Base-by-base conservation (phyloP, 352 stramenopile genomes). In the Sclerospora graminicola region DNA sequence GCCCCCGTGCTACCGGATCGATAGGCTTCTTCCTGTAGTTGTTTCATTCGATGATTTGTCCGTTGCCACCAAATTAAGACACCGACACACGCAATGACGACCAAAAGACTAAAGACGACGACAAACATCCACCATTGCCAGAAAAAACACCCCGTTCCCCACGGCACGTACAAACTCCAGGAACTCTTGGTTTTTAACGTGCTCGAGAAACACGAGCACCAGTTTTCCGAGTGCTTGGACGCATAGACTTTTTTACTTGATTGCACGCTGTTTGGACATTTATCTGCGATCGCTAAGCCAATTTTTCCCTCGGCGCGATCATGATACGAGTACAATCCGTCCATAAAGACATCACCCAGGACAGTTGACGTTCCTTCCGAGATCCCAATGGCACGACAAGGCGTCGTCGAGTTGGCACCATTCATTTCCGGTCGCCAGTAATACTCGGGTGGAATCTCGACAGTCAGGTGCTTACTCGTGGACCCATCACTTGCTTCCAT, bases 71-170 rank as follows among this genome's bases (percentile, higher is more conserved):
- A 88, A 9, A 73, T 34, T 7, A 84, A 16, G n/a, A 89, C 68
- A 24, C 48, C 63, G 24, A 67, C 33, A 20, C 66, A 85, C 15
- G 78, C 50, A 7, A 85, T 51, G 28, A 89, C 54, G 5, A 92
- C 59, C 4, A 71, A 32, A 9, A 69, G 44, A 21, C 69, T 77
- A 6, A 64, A 74, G 27, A 89, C 20, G 21, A 92, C 70, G 26
- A 92, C 42, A 33, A 88, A 92, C 58, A 88, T 84, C 80, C 80
- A 92, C 80, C 80, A 92, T 10, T 73, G 57, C 77, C 73, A 85
- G 55, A 89, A 89, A 58, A 88, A 89, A 44, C 80, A 92, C 2
- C 65, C 62, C 11, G 32, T 55, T 1, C 69, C 69, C 57, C 79
- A 84, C 2, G 80, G 80, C 11, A 83, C 16, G 38, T 74, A 72